Conservation (phyloP, 140 eudicot species). For the Ambrosia hybrid region DNA sequence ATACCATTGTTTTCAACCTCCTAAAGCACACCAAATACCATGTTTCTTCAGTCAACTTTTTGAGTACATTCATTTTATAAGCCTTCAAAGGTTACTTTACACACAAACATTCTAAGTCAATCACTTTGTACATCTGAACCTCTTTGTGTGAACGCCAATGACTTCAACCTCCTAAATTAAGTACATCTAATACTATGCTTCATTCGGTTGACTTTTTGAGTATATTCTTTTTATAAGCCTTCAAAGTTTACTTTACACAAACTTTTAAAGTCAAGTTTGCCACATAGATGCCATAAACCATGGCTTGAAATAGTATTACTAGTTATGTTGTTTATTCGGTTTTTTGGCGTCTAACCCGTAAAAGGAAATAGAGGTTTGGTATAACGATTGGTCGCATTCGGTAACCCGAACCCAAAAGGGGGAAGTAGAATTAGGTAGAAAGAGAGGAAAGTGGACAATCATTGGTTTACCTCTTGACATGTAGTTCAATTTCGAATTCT, state of each 20-base stretch:
- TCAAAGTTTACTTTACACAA: not conserved
- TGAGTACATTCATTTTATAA: not conserved
- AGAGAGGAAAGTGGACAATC: constrained; percentile 1
- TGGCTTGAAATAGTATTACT: not conserved
- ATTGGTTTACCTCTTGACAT: constrained; percentile 2
- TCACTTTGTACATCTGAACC: constrained; percentile 22
- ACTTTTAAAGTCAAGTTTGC: not conserved
- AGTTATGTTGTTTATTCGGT: not conserved
- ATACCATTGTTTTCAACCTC: constrained; percentile 25
- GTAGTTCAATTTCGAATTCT: constrained; percentile 15
- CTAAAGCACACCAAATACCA: constrained; percentile 5
- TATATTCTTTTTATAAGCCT: not conserved
- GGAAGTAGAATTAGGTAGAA: constrained; percentile 4
- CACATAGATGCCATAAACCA: not conserved
- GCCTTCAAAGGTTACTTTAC: not conserved
- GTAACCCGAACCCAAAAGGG: not conserved
- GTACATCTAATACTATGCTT: constrained; percentile 18
- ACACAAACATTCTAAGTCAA: not conserved
- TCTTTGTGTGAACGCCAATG: constrained; percentile 36
- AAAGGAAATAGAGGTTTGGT: not conserved
- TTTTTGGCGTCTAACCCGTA: not conserved
- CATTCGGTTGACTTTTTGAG: constrained; percentile 14
- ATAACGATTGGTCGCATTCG: not conserved
- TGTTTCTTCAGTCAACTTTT: constrained; percentile 9
- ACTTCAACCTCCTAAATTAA: constrained; percentile 22